phyloP scores from a whole-genome alignment of 371 early-diverging fungal genomes.

The Massospora cicadina region DNA sequence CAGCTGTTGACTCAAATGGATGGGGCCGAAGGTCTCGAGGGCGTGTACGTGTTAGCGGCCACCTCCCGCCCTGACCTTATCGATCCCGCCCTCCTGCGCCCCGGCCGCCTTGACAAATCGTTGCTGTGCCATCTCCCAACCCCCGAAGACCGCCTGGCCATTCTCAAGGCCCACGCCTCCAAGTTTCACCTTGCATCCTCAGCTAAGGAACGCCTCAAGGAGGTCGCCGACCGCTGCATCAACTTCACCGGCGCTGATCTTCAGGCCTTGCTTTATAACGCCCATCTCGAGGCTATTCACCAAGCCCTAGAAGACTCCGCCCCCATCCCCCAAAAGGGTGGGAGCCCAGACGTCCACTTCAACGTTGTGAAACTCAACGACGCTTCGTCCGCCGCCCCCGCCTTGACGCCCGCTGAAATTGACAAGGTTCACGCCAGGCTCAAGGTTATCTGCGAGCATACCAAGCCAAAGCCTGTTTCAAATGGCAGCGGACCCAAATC shows the following conservation, averaged over 20 bases:
- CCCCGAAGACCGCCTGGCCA: constrained; percentile 47
- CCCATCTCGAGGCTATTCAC: constrained; percentile 78
- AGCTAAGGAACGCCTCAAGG: constrained; percentile 26
- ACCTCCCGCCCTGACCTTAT: constrained; percentile 98
- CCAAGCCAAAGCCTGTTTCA: neutral
- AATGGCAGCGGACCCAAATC: neutral
- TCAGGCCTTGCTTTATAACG: constrained; percentile 81
- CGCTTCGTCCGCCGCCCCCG: neutral
- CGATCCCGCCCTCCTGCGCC: constrained; percentile 93
- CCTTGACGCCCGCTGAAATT: constrained; percentile 2
- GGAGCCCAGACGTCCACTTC: neutral
- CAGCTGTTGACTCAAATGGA: constrained; percentile 93
- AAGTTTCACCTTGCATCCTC: constrained; percentile 40
- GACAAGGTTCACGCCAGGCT: neutral
- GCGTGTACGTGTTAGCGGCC: constrained; percentile 85
- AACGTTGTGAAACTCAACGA: neutral
- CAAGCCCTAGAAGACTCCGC: constrained; percentile 25
- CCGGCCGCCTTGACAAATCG: constrained; percentile 96
- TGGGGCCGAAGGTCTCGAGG: constrained; percentile 82
- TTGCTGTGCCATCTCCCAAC: constrained; percentile 73
- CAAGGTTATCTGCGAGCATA: neutral
- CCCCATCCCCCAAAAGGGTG: neutral
- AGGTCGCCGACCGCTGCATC: constrained; percentile 43
- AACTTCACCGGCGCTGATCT: constrained; percentile 85
- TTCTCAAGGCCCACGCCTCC: constrained; percentile 37